phyloP scores from a whole-genome alignment of 345 rosid genomes.

The Viola odorata region DNA sequence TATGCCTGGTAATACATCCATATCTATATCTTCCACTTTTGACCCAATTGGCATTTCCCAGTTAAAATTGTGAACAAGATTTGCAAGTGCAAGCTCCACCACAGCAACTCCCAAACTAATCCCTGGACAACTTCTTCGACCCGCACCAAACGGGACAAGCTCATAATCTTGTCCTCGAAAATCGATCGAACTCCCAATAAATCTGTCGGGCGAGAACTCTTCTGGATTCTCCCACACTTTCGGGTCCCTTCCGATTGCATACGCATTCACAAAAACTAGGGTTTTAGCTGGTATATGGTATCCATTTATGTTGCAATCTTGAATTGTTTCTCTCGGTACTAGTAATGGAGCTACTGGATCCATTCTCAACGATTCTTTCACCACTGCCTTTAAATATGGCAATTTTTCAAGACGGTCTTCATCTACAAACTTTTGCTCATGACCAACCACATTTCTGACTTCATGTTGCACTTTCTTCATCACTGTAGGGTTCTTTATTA shows the following conservation, averaged over 20 bases:
- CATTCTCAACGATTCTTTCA: conserved; percentile 36
- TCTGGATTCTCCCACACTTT: conserved; percentile 6
- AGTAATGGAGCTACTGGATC: conserved; percentile 26
- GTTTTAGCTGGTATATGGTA: too few relatives aligned
- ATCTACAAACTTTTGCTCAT: too few relatives aligned
- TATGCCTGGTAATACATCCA: not conserved
- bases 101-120: conserved; percentile 10
- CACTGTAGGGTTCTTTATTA: conserved; percentile 2
- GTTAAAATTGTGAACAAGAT: too few relatives aligned
- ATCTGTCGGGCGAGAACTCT: conserved; percentile 24
- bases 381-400: conserved; percentile 37
- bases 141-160: not conserved
- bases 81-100: not conserved
- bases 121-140: conserved; percentile 14
- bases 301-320: not conserved
- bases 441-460: conserved; percentile 7
- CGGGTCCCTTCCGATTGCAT: conserved; percentile 37
- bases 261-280: conserved; percentile 15
- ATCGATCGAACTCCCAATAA: conserved; percentile 5
- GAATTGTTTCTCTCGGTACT: conserved; percentile 24
- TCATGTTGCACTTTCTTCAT: conserved; percentile 38
- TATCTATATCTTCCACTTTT: not conserved
- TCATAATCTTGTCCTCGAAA: too few relatives aligned
- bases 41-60: not conserved
- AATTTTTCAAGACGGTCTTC: too few relatives aligned